phyloP scores from a whole-genome alignment of 345 rosid genomes.

The Gossypium mustelinum region DNA sequence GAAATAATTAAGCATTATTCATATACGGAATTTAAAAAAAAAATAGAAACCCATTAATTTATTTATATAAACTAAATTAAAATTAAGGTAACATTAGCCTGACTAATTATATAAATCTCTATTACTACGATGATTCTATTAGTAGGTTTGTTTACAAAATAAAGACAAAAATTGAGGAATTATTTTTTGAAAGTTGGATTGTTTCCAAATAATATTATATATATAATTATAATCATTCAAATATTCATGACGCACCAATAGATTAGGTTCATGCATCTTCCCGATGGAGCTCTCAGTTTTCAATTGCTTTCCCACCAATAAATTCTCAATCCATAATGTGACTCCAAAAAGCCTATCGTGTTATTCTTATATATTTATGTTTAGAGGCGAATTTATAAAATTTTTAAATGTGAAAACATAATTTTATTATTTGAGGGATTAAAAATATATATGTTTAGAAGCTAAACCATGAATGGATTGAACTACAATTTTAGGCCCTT shows the following conservation, averaged over 20 bases:
- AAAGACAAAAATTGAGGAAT: background rate
- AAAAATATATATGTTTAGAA: no score
- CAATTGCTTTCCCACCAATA: slow-evolving; percentile 16
- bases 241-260: background rate
- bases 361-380: background rate
- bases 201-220: background rate
- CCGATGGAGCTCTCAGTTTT: background rate
- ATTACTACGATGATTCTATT: background rate
- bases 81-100: background rate
- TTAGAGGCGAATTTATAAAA: no score
- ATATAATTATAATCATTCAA: background rate
- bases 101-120: background rate
- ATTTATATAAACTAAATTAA: background rate
- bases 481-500: no score
- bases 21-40: no score
- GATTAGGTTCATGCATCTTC: slow-evolving; percentile 27
- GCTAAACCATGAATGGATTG: no score
- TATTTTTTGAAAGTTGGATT: background rate
- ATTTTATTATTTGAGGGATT: no score
- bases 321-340: background rate
- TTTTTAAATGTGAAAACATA: no score
- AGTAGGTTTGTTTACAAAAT: background rate
- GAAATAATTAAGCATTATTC: no score
- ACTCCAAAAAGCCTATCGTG: background rate
- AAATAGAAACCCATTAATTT: background rate